Evolutionary conservation across 306 rosid genomes (phyloP).

Genomic region (Prunus salicina): DNA sequence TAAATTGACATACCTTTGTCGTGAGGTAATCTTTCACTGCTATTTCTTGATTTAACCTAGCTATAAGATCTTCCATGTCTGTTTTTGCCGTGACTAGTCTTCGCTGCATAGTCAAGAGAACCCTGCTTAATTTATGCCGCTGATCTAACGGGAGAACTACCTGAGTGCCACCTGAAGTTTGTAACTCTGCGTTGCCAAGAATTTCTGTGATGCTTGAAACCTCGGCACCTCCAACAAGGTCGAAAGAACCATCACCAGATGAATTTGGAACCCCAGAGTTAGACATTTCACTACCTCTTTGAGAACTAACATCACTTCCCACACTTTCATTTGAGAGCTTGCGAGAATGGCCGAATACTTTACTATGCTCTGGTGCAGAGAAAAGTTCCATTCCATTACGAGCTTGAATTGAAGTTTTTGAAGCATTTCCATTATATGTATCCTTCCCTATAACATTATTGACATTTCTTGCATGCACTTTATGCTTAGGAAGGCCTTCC

Average conservation of each 20-base stretch:
- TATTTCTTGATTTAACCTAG: constrained; percentile 91
- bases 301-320: constrained; percentile 88
- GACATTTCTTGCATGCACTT: constrained; percentile 60
- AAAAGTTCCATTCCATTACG: constrained; percentile 68
- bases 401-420: constrained; percentile 58
- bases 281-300: constrained; percentile 80
- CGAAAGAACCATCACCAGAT: constrained; percentile 63
- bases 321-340: constrained; percentile 80
- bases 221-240: constrained; percentile 56
- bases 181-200: constrained; percentile 48
- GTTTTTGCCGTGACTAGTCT: constrained; percentile 84
- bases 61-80: constrained; percentile 96
- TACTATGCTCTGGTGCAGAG: constrained; percentile 63
- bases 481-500: constrained; percentile 96
- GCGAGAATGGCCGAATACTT: constrained; percentile 56
- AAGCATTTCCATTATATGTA: constrained; percentile 64
- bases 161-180: constrained; percentile 58
- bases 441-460: constrained; percentile 48
- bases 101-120: constrained; percentile 86
- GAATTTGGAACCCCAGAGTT: constrained; percentile 66
- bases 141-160: constrained; percentile 83
- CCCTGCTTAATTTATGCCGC: constrained; percentile 83
- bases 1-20: constrained; percentile 62
- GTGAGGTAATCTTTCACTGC: constrained; percentile 91
- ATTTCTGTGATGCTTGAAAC: constrained; percentile 50